Base-by-base conservation (phyloP, 441 rosid genomes). In the Flueggea neowawraea region DNA sequence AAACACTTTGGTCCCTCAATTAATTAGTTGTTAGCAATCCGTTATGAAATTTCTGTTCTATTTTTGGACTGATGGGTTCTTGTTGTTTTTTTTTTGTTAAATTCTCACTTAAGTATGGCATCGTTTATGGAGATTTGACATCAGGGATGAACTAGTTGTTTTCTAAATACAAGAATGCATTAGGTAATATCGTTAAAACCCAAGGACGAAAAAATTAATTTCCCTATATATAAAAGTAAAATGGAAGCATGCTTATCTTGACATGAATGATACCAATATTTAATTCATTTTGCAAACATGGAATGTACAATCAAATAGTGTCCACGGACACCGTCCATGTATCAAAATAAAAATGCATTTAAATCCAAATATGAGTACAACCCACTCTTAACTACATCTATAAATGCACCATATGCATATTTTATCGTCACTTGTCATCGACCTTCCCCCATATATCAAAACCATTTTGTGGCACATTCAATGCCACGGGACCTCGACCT, bases 351-450 rank as follows among this genome's bases (percentile, higher is more conserved):
- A 31, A 49, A 1, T 15, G 43, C 66, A 65, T 67, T 67, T 41
- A 54, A 62, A 65, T 12, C 54, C 36, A n/a, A 57, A 66, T 52
- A 54, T 62, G 71, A 62, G 71, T 10, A 49, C 51, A 65, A 52
- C 72, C 69, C 76, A 73, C 70, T 59, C 63, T 61, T 74, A 72
- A 55, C 64, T 31, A 48, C 55, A 75, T 12, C 64, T 64, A 69
- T 72, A 64, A 75, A 64, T 72, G 57, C 51, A 16, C 22, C 6
- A 28, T 28, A 4, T 16, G 61, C 70, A 57, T 10, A 49, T 55
- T 22, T 66, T 60, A 52, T 41, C 48, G 53, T 60, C 44, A 60
- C 31, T 36, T 22, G 9, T 28, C 52, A 59, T 64, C 71, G 31
- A 33, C 39, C 59, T 32, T 64, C 72, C 45, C 67, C 60, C 44